Evolutionary conservation across 31 red algal genomes (phyloP), one percentile per base, ranked within the genome.

Genomic region (Odonthalia washingtoniensis): DNA sequence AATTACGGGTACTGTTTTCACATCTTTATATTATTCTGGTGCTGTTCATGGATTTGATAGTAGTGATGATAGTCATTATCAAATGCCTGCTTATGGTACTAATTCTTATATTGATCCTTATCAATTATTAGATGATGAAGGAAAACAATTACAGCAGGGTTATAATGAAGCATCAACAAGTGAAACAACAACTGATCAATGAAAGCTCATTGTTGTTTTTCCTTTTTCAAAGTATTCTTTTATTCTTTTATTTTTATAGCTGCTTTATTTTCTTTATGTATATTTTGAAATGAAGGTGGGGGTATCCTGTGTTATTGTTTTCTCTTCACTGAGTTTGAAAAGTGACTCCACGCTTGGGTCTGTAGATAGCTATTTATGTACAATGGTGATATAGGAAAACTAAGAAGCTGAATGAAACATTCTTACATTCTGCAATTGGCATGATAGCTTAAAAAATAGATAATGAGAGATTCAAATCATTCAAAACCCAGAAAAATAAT

Each of bases 11-110:
- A 43, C 80, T 38, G 37, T 87, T 32, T 95, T 95, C 65, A 86
- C 82, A 4, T 80, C 39, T 26, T 43, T 95, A 45, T 90, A 87
- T 66, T 85, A 70, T 61, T 64, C 86, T 31, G 92, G 92, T 21
- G 92, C 92, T 2, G 92, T 95, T 24, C 92, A 95, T 80, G 92
- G 87, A 17, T 41, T 67, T 35, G 30, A 28, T 70, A 40, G 67
- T 3, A 31, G 49, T 18, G 86, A 80, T 62, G 77, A 82, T 1
- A 27, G 73, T 52, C 90, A 67, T 16, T 92, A 92, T 67, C 82
- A 92, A 35, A 92, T 92, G 90, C 90, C 90, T 16, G 82, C 66
- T 0, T 92, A 87, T 72, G 90, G 90, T 37, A 81, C 74, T 33
- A 69, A 32, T 26, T 87, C 82, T 21, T 92, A 87, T 68, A 81